These are phyloP conservation scores for Teratosphaeria epicoccoides DNA, from an alignment of 2,329 filamentous ascomycete species.

Conservation along the genomic window DNA sequence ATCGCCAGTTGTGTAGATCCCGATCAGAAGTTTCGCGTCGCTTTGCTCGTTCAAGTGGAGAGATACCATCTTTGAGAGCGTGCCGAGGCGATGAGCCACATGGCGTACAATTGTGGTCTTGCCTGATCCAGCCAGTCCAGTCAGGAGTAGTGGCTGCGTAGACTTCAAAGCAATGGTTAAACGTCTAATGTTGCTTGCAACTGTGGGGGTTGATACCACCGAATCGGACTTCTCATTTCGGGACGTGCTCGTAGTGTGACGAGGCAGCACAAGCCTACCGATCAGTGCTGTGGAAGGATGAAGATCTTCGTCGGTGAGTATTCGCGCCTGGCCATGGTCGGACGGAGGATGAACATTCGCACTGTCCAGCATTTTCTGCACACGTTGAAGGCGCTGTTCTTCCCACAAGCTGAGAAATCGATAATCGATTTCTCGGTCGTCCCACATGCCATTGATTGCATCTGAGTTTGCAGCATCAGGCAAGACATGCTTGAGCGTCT, in stretches of 20 bases:
- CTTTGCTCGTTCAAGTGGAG: constrained; percentile 96
- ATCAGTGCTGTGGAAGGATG: constrained; percentile 47
- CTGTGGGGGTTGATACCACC: constrained; percentile 53
- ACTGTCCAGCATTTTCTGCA: constrained; percentile 8
- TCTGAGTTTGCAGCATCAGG: constrained; percentile 37
- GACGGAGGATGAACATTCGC: neutral
- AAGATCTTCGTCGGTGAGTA: constrained; percentile 11
- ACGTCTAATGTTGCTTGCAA: constrained; percentile 56
- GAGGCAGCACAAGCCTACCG: constrained; percentile 56
- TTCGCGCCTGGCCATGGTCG: constrained; percentile 2
- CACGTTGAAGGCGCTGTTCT: constrained; percentile 41
- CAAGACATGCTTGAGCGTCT: constrained; percentile 59
- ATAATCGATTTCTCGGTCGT: constrained; percentile 67
- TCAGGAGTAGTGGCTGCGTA: constrained; percentile 63
- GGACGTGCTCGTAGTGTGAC: constrained; percentile 25
- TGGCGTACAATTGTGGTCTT: constrained; percentile 84
- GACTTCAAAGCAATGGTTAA: constrained; percentile 59
- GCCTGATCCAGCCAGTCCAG: constrained; percentile 74
- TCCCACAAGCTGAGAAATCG: constrained; percentile 59
- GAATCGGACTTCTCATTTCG: neutral
- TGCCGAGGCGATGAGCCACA: constrained; percentile 67
- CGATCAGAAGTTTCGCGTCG: constrained; percentile 90
- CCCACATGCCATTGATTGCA: constrained; percentile 56
- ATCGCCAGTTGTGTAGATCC: constrained; percentile 82
- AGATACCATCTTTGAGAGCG: constrained; percentile 75